These are phyloP conservation scores for Proteromonas lacertae DNA, from an alignment of 352 stramenopile species.

Conservation along the genomic window DNA sequence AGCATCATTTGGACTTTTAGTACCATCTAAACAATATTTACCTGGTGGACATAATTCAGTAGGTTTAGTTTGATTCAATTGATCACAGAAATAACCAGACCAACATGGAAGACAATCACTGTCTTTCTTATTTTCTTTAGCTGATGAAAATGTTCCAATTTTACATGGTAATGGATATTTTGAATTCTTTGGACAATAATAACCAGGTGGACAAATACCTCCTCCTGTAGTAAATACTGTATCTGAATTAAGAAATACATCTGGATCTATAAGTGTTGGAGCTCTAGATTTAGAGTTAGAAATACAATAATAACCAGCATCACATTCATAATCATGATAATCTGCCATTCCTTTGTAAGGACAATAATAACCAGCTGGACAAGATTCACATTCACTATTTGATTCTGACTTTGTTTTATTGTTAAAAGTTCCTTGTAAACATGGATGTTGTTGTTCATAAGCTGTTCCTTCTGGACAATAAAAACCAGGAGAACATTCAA, in stretches of 20 bases:
- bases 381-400: constrained; percentile 1
- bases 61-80: constrained; percentile 1
- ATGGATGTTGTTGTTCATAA: constrained; percentile 20
- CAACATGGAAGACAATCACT: constrained; percentile 11
- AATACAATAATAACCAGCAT: constrained; percentile 9
- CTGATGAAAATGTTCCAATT: constrained; percentile 6
- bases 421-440: constrained; percentile 22
- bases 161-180: constrained; percentile 7
- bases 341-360: constrained; percentile 4
- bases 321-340: constrained; percentile 7
- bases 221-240: constrained; percentile 7
- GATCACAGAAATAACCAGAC: constrained; percentile 24
- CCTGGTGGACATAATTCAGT: constrained; percentile 33
- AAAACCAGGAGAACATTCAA: constrained; percentile 19
- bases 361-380: constrained; percentile 10
- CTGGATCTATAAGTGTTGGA: not conserved
- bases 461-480: constrained; percentile 43
- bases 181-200: constrained; percentile 6
- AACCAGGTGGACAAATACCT: constrained; percentile 13
- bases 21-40: constrained; percentile 33
- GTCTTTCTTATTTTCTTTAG: not conserved
- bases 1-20: constrained; percentile 13
- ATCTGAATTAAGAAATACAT: constrained; percentile 4
- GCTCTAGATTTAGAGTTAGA: constrained; percentile 5
- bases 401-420: not conserved